Evolutionary conservation across 768 basidiomycete genomes (phyloP).

Genomic region (Austroboletus eburneus): DNA sequence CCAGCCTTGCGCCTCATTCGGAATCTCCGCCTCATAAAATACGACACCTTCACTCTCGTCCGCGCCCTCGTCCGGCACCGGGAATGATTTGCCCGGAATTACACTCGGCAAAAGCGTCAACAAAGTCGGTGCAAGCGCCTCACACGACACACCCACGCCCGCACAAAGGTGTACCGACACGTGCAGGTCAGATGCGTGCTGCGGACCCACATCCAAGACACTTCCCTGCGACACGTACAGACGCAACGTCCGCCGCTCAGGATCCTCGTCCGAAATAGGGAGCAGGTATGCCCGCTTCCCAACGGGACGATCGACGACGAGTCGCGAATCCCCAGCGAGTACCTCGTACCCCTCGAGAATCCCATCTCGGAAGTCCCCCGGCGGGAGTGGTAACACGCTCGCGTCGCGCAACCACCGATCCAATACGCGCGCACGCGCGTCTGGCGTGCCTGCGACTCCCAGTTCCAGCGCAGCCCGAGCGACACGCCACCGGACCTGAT

Average conservation of each 20-base stretch:
- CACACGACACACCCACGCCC: conserved; percentile 33
- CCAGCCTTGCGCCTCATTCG: conserved; percentile 31
- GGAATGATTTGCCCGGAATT: conserved; percentile 50
- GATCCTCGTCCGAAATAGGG: conserved; percentile 31
- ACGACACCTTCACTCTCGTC: conserved; percentile 76
- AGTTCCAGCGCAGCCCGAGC: conserved; percentile 77
- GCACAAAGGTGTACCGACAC: conserved; percentile 48
- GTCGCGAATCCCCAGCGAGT: conserved; percentile 34
- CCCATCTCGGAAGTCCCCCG: conserved; percentile 10
- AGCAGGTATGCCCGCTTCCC: conserved; percentile 48
- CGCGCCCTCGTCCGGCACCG: conserved; percentile 60
- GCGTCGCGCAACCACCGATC: conserved; percentile 71
- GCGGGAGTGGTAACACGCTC: conserved; percentile 37
- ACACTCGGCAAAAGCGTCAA: conserved; percentile 66
- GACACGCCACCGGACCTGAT: conserved; percentile 89
- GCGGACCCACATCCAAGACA: conserved; percentile 48
- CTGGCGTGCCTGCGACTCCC: conserved; percentile 28
- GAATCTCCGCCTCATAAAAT: conserved; percentile 52
- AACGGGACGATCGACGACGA: conserved; percentile 43
- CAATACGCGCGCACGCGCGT: conserved; percentile 35
- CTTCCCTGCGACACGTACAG: conserved; percentile 62
- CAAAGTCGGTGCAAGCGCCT: conserved; percentile 38
- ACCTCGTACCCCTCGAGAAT: conserved; percentile 28
- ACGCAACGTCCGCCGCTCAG: conserved; percentile 35
- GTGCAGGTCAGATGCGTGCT: conserved; percentile 40